Base-by-base conservation (phyloP, 345 rosid genomes). In the Kernera saxatilis region DNA sequence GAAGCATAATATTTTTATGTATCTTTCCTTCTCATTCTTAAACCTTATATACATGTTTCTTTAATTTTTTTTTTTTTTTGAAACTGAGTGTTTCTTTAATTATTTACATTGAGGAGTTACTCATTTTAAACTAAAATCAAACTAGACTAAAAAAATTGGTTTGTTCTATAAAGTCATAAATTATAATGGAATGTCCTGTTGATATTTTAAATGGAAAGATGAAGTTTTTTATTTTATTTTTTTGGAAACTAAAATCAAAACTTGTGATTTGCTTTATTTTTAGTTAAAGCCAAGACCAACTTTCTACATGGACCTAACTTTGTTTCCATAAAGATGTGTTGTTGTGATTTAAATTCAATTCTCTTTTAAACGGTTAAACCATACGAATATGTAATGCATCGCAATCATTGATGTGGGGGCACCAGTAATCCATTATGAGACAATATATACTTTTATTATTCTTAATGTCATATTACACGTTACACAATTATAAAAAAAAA, bases 271-370 rank as follows among this genome's bases (percentile, higher is more conserved):
- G 40, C 21, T 40, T 27, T 29, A 10, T 19, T 54, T 40, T 30
- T 51, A 72, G 70, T 52, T 15, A 39, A 32, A 52, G 32, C 13
- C 26, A 26, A 62, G 62, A 30, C 55, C 69, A 62, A 61, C 54
- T 71, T 71, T 71, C n/a, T 60, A 61, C 44, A 61, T 51, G 43
- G 69, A 71, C 76, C 69, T 61, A 52, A 62, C 69, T 71, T 40
- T 71, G 74, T 62, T 71, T 62, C 45, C 44, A 18, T 50, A 62
- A 39, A 50, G 5, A 62, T 71, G 43, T 40, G 51, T 43, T 29
- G 51, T 51, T 50, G 45, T 29, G 58, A 29, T 50, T 61, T 18
- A 48, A 46, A 44, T 8, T 18, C 13, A 32, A 21, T 55, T 32
- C 41, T 55, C 41, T 32, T 55, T 3, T 30, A 18, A 32, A 48